Evolutionary conservation across 2,329 filamentous ascomycete species (phyloP), one percentile per base, ranked within the genome.

Genomic region (Fusarium metavorans): DNA sequence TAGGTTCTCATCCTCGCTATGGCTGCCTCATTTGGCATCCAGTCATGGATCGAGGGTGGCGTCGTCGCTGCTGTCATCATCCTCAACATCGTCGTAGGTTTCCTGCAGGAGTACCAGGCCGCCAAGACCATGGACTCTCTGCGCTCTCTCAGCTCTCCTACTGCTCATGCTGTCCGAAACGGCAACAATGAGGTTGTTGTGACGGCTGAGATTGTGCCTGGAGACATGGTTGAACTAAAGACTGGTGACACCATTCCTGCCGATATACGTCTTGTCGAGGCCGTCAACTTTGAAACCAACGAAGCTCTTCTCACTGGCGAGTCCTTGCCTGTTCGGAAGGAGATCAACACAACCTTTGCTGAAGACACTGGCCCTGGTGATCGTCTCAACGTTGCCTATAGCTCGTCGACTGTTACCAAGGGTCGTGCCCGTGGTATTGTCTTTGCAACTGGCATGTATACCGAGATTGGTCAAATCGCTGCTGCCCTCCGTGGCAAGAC

Each of bases 211-310:
- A 83, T 91, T 30, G 88, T 91, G 1, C 87, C 87, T 25, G 91
- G 90, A 34, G 90, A 92, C 67, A 82, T 92, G 70, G 87, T 88
- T 35, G 82, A 85, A 61, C 82, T 87, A 76, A 88, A 85, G 80
- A 88, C 85, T 2, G 90, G 90, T 52, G 89, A 91, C 72, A 90
- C 89, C n/a, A 85, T 92, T 27, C 90, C 90, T 23, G 90, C 90
- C 5, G 90, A 92, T 75, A 80, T 92, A 8, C 85, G 89, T 60
- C 78, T 88, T 3, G 76, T 91, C 41, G 88, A 91, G 71, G 87
- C 86, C 27, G 88, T 92, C 83, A 93, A 93, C 80, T 87, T 92
- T 48, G 91, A 92, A 75, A 92, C 90, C 72, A 92, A 95, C 70
- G 90, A 92, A 79, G 89, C 90, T 1, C 85, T 91, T 23, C 85